These are phyloP conservation scores for Epichloe elymi DNA, from an alignment of 2,329 filamentous ascomycete species.

Conservation along the genomic window DNA sequence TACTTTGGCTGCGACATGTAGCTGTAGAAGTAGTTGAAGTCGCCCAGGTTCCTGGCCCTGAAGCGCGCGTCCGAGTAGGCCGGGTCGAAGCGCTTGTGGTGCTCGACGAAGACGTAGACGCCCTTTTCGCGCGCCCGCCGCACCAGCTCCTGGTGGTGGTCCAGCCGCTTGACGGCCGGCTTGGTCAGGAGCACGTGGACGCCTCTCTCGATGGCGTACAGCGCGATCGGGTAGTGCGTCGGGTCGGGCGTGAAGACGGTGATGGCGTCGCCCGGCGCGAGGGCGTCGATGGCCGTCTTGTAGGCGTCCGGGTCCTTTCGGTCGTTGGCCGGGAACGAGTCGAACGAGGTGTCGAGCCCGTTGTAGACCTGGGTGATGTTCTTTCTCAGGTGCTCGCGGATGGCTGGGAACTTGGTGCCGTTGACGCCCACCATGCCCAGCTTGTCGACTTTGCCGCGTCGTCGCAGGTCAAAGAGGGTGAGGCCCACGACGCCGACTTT, in stretches of 20 bases:
- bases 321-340: conserved; percentile 68
- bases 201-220: conserved; percentile 78
- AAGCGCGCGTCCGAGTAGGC: conserved; percentile 80
- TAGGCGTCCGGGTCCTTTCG: conserved; percentile 66
- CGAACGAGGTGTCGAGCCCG: conserved; percentile 72
- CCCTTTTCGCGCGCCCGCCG: conserved; percentile 57
- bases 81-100: conserved; percentile 93
- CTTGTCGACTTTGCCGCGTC: conserved; percentile 75
- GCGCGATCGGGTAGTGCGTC: conserved; percentile 81
- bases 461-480: conserved; percentile 76
- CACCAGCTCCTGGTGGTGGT: conserved; percentile 66
- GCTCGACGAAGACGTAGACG: conserved; percentile 87
- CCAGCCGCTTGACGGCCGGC: conserved; percentile 75
- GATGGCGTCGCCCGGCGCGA: conserved; percentile 73
- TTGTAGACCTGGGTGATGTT: conserved; percentile 88
- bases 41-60: conserved; percentile 63
- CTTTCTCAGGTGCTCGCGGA: conserved; percentile 72
- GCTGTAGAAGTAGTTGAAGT: conserved; percentile 97
- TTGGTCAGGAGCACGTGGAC: conserved; percentile 92
- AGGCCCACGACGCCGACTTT: conserved; percentile 90
- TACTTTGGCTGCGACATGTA: conserved; percentile 93
- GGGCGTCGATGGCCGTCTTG: conserved; percentile 74
- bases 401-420: conserved; percentile 81
- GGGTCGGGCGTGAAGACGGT: conserved; percentile 94
- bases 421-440: conserved; percentile 84